Base-by-base conservation (phyloP, 2,329 filamentous ascomycete genomes). In the Sporothrix luriei region DNA sequence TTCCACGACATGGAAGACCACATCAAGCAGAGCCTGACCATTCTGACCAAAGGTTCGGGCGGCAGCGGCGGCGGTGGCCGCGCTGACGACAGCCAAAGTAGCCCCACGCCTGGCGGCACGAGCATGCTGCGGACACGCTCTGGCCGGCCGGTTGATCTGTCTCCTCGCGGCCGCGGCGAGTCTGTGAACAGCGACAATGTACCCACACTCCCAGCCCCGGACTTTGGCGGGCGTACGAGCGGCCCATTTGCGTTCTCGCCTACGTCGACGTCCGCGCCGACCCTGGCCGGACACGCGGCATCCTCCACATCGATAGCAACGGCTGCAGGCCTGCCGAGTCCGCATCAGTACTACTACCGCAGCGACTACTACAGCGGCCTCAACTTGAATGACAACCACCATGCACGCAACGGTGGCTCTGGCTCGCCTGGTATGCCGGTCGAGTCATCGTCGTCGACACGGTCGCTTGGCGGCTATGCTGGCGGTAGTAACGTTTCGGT, bases 1-100 rank as follows among this genome's bases (percentile, higher is more conserved):
- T 95, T 91, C 78, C 88, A 87, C 29, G 90, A 90, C 75, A 87
- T 91, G 66, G 90, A 96, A 74, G 88, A 90, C 38, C 86, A 90
- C 73, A 84, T 94, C 24, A 84, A 87, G 69, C 70, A 70, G 73
- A 86, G 85, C 62, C 85, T 97, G 59, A 88, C 88, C 21, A 91
- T 97, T 69, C 86, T 94, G 78, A 97, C 96, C 76, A 91, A 91
- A 21, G 88, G 78, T 77, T 91, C 79, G 78, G 88, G 74, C 82
- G 89, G 77, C 78, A 86, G 65, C 29, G 64, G 24, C 55, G 67
- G 66, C 43, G 14, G 48, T 48, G 59, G 65, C 19, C 73, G 46
- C 16, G 62, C 79, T 75, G 55, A 61, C 64, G 33, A 19, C 52
- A 67, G 57, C 65, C 43, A 49, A 61, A 52, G 68, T 19, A 73